Conservation (phyloP, 495 filamentous ascomycete species). For the Daldinia decipiens region DNA sequence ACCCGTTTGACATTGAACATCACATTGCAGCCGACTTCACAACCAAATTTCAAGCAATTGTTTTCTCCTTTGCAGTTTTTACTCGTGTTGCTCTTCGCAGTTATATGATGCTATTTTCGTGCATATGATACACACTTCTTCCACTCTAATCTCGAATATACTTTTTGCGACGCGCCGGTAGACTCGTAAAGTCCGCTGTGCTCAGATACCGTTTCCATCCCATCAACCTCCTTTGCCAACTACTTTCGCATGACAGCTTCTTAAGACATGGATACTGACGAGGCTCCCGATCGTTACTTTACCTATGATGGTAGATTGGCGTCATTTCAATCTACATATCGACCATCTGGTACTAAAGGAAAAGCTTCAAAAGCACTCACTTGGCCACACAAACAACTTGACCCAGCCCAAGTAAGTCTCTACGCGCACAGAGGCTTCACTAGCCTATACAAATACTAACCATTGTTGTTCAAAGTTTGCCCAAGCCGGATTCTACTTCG, state of each 20-base stretch:
- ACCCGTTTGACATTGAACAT: slow-evolving; percentile 2
- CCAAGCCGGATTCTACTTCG: slow-evolving; percentile 88
- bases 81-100: not conserved
- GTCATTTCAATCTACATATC: slow-evolving; percentile 74
- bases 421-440: not conserved
- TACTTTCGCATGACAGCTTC: not conserved
- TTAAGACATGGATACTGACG: slow-evolving; percentile 44
- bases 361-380: slow-evolving; percentile 64
- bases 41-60: slow-evolving; percentile 10
- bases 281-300: slow-evolving; percentile 56
- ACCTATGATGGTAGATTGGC: slow-evolving; percentile 77
- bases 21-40: not conserved
- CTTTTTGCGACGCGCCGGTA: slow-evolving; percentile 27
- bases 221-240: slow-evolving; percentile 1
- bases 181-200: slow-evolving; percentile 15
- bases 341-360: slow-evolving; percentile 72
- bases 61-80: not conserved
- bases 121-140: not conserved
- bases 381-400: slow-evolving; percentile 80
- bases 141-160: not conserved
- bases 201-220: not conserved
- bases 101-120: slow-evolving; percentile 5
- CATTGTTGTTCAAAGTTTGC: slow-evolving; percentile 69
- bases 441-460: slow-evolving; percentile 13
- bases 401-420: slow-evolving; percentile 69